Base-by-base conservation (phyloP, 2,329 filamentous ascomycete species). In the Stachybotrys elegans region DNA sequence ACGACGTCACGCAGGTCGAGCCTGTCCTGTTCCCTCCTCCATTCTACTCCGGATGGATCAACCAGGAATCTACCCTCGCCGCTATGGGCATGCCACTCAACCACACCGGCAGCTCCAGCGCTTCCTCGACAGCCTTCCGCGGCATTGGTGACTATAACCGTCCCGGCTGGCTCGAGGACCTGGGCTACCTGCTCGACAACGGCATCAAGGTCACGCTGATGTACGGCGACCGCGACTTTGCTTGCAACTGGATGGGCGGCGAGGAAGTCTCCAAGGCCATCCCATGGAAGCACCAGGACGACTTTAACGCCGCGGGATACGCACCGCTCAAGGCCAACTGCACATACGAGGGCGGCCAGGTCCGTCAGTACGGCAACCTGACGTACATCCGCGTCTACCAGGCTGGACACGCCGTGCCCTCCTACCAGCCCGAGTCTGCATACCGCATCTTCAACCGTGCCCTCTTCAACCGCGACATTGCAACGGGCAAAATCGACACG, bases 331-430 rank as follows among this genome's bases (percentile, higher is more conserved):
- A 75, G 13, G 76, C 81, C 6, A 79, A 82, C 50, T 69, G 67
- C 9, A 68, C 71, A 3, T 80, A 79, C 62, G 75, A 76, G 57
- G 80, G 72, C 19, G 84, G 84, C 6, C 74, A 77, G 48, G 83
- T 84, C 0, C 72, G 83, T 3, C 83, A 87, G 56, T 81, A 76
- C 49, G 83, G 81, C 2, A 88, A 88, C 51, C 70, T 81, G 46
- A 76, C 72, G 3, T 83, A 80, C 57, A 69, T 75, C 17, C 68
- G 78, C 1, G 72, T 82, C 14, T 81, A 76, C 53, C 72, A 79
- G 52, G 71, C 78, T 2, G 78, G 79, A 0, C 78, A 81, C 50
- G 71, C 77, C 48, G 70, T 78, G 4, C 72, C 76, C 0, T 72
- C 69, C 31, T 74, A 75, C 38, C 22, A 40, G 22, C 38, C 38